A percentile compares a stretch with the other conserved stretches of the same genome.
These are phyloP conservation scores for Elsinoe arachidis DNA, from an alignment of 2,329 filamentous ascomycete genomes.

Conservation along the genomic window DNA sequence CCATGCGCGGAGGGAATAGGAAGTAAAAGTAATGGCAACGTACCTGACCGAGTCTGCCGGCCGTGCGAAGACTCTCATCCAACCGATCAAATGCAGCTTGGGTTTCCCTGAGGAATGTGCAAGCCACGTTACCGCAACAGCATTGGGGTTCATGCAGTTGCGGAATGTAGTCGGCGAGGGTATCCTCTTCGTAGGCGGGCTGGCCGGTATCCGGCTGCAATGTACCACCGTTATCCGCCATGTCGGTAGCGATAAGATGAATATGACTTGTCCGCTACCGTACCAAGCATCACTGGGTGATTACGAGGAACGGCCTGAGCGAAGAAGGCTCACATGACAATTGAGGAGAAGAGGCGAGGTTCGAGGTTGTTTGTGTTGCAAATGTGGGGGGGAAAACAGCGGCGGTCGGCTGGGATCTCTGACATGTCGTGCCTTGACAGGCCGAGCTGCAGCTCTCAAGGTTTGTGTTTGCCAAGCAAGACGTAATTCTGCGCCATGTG, in stretches of 20 bases:
- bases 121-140: conserved; percentile 78
- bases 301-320: conserved; percentile 2
- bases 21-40: conserved; percentile 16
- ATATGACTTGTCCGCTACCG: neutral
- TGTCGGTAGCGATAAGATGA: conserved; percentile 12
- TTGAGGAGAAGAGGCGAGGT: conserved; percentile 3
- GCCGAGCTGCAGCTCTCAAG: neutral
- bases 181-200: neutral
- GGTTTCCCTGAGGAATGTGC: conserved; percentile 74
- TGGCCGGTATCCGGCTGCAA: conserved; percentile 1
- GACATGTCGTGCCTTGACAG: neutral
- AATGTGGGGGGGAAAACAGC: conserved; percentile 6
- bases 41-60: conserved; percentile 88
- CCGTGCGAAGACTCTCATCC: conserved; percentile 79
- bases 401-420: neutral
- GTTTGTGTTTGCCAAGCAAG: conserved; percentile 4
- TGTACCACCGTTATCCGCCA: conserved; percentile 11
- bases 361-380: neutral
- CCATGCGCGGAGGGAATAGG: conserved; percentile 12
- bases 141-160: conserved; percentile 38
- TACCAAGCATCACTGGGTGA: conserved; percentile 8
- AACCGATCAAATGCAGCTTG: conserved; percentile 67
- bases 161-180: conserved; percentile 12
- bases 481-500: conserved; percentile 3
- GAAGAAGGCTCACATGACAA: conserved; percentile 8